A percentile compares a stretch with the other conserved stretches of the same genome.
Conservation (phyloP, 192 early-diverging fungal species). For the Oehlia diaphana region DNA sequence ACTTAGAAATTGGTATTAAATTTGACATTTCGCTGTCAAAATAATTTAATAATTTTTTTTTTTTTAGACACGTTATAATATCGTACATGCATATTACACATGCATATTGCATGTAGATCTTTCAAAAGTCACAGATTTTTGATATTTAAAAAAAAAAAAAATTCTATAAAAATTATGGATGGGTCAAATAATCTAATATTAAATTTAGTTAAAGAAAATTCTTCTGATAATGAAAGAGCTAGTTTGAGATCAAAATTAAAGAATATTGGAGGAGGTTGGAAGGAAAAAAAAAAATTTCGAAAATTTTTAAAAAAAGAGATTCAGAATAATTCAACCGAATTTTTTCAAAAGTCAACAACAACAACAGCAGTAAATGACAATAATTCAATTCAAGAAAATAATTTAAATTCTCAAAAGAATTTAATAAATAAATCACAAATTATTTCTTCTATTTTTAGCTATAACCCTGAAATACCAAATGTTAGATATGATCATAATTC, state of each 20-base stretch:
- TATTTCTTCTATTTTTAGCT: constrained; percentile 8
- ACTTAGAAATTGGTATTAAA: not conserved
- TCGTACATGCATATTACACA: too few species aligned
- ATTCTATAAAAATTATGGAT: not conserved
- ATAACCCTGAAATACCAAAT: constrained; percentile 26
- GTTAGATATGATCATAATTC: not conserved
- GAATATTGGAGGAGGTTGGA: constrained; percentile 40
- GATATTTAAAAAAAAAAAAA: too few species aligned
- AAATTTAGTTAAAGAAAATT: not conserved
- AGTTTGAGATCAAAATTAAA: constrained; percentile 35
- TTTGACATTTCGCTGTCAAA: not conserved
- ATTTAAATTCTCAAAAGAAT: not conserved
- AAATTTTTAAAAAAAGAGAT: constrained; percentile 17
- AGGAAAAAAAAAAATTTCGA: constrained; percentile 27
- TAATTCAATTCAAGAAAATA: not conserved
- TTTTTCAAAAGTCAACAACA: not conserved
- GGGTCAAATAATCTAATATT: constrained; percentile 2
- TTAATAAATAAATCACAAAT: not conserved
- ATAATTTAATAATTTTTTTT: too few species aligned
- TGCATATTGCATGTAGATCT: too few species aligned
- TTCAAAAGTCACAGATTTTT: too few species aligned
- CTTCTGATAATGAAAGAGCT: constrained; percentile 11
- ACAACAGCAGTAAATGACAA: not conserved
- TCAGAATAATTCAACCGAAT: constrained; percentile 18
- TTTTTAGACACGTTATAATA: too few species aligned